A percentile compares a stretch with the other conserved stretches of the same genome.
Evolutionary conservation across 768 basidiomycete genomes (phyloP).

Genomic region (Candolleomyces eurysporus): DNA sequence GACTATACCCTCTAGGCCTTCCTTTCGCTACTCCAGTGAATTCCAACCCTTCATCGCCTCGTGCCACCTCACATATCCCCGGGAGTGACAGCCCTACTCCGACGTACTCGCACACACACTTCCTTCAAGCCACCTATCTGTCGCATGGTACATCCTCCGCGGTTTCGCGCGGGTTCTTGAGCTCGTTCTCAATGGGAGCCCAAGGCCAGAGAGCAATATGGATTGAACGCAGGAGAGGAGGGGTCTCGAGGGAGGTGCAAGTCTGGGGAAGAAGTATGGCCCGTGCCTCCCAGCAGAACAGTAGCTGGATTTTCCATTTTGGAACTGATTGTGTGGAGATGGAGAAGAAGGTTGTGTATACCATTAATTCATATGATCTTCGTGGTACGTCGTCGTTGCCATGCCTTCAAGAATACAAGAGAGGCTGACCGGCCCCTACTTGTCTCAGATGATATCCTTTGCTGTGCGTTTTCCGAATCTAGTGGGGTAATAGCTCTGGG

Average conservation of each 20-base stretch:
- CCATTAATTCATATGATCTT: constrained; percentile 35
- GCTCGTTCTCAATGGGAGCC: constrained; percentile 44
- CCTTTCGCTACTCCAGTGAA: constrained; percentile 6
- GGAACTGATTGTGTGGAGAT: constrained; percentile 18
- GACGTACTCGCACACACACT: constrained; percentile 6
- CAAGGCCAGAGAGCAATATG: constrained; percentile 54
- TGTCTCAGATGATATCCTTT: constrained; percentile 40
- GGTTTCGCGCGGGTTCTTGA: constrained; percentile 45
- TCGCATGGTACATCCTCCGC: constrained; percentile 3
- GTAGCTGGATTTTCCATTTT: constrained; percentile 1
- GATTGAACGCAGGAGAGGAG: constrained; percentile 47
- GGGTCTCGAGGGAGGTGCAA: constrained; percentile 41
- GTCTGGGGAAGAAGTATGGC: constrained; percentile 31
- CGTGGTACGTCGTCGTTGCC: constrained; percentile 27
- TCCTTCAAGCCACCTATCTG: constrained; percentile 2
- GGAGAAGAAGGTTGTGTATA: constrained; percentile 28
- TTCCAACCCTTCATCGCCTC: constrained; percentile 4
- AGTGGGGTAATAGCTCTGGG: constrained; percentile 43
- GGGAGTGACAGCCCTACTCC: constrained; percentile 8
- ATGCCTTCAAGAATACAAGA: background rate
- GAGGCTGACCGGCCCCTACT: background rate
- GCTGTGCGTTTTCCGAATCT: constrained; percentile 45
- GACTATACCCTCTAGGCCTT: constrained; percentile 41
- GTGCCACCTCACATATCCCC: background rate
- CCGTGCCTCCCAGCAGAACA: background rate